Evolutionary conservation across 208 protist genomes (phyloP), one percentile per base, ranked within the genome.

Genomic region (Acanthamoeba sp.): DNA sequence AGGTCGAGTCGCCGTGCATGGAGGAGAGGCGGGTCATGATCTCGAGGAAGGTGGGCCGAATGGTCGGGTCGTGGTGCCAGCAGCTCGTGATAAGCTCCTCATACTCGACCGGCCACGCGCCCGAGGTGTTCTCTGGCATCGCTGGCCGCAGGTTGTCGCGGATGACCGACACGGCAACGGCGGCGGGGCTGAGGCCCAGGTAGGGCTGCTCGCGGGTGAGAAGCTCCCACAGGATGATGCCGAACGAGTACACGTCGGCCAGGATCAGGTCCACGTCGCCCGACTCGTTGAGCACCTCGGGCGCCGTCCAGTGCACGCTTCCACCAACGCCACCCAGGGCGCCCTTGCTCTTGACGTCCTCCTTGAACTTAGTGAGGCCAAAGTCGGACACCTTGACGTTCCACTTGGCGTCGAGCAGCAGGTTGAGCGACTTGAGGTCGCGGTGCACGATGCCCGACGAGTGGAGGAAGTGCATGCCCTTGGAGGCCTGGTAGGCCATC

Each of bases 331-430:
- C n/a, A n/a, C n/a, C n/a, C 55, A 2, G 42, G 1, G 10, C 32
- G 1, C 34, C 20, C 73, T 55, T 84, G 73, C 5, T 84, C 14
- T 38, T 32, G 48, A 85, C 10, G 45, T 85, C 76, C 48, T 85
- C 76, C 29, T 32, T n/a, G 76, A 85, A 57, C 76, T 88, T 93
- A n/a, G 57, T 93, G 7, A 97, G 42, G 29, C 96, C 96, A 92
- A 97, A 97, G 71, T 97, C 96, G 29, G n/a, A 36, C 20, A 97
- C 95, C 85, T 97, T 97, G 24, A 97, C 95, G 52, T 95, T 97
- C 84, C 76, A 85, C 42, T 57, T 52, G 32, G 36, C 40, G 48
- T 85, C 76, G 29, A 85, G 76, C 76, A 85, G 76, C 27, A 85
- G 76, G 48, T 85, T 85, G 76, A 85, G 76, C 76, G 76, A 85